Percentiles rank a stretch among this genome's conserved stretches.
Evolutionary conservation across 2,329 filamentous ascomycete species (phyloP).

Genomic region (Botryotinia narcissicola): DNA sequence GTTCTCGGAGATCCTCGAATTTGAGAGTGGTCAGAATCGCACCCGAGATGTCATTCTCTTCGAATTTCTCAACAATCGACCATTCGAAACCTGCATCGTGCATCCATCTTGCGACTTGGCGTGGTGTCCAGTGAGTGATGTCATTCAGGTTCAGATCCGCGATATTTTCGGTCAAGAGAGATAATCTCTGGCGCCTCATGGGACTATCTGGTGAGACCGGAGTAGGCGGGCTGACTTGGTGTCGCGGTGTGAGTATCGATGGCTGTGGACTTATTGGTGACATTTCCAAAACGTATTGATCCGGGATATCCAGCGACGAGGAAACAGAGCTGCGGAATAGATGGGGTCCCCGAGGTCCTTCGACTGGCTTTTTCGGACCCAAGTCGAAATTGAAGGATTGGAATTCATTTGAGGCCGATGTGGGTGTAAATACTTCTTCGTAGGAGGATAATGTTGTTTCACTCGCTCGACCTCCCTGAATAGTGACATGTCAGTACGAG

Average conservation of each 20-base stretch:
- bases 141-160: constrained; percentile 57
- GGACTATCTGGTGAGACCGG: background rate
- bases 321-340: constrained; percentile 72
- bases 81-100: constrained; percentile 76
- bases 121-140: constrained; percentile 67
- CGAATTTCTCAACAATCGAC: constrained; percentile 75
- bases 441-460: constrained; percentile 85
- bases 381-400: constrained; percentile 60
- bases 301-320: constrained; percentile 53
- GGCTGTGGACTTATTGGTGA: constrained; percentile 71
- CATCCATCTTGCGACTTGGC: constrained; percentile 85
- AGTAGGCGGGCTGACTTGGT: constrained; percentile 26
- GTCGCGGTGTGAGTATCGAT: constrained; percentile 40
- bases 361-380: constrained; percentile 59
- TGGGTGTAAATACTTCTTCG: constrained; percentile 78
- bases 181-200: constrained; percentile 2
- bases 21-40: constrained; percentile 85
- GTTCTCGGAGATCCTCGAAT: constrained; percentile 80
- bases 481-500: constrained; percentile 22
- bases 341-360: constrained; percentile 82
- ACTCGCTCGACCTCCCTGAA: constrained; percentile 67
- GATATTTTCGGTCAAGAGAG: constrained; percentile 47
- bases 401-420: constrained; percentile 56
- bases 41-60: constrained; percentile 89
- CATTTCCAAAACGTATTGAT: constrained; percentile 58